These are phyloP conservation scores for Saururus chinensis DNA, from an alignment of 164 flowering plant species.

Conservation along the genomic window DNA sequence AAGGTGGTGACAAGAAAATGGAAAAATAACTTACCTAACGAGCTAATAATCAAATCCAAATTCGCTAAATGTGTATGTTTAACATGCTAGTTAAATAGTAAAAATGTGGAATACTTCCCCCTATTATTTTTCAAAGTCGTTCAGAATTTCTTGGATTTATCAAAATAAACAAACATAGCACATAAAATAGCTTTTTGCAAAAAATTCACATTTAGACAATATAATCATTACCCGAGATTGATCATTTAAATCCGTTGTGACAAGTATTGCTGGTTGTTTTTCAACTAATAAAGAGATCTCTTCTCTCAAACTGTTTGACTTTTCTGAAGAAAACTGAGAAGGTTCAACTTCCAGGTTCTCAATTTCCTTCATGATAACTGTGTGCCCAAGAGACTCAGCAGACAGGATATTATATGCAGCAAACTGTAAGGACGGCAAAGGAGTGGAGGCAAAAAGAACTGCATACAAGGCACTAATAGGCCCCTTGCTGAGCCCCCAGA, in stretches of 20 bases:
- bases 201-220: too few relatives aligned
- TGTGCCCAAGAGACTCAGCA: conserved; percentile 43
- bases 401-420: conserved; percentile 77
- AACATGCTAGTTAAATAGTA: too few relatives aligned
- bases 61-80: too few relatives aligned
- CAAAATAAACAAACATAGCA: neutral
- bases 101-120: too few relatives aligned
- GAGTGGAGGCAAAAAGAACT: conserved; percentile 59
- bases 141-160: too few relatives aligned
- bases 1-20: too few relatives aligned
- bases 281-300: conserved; percentile 61
- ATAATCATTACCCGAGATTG: conserved; percentile 38
- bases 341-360: conserved; percentile 18
- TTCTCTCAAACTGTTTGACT: conserved; percentile 41
- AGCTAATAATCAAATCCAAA: too few relatives aligned
- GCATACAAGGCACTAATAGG: conserved; percentile 78
- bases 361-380: conserved; percentile 34
- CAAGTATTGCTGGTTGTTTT: conserved; percentile 36
- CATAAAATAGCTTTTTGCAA: neutral
- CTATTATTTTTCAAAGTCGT: too few relatives aligned
- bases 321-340: conserved; percentile 27
- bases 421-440: conserved; percentile 52
- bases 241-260: conserved; percentile 51
- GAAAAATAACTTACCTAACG: too few relatives aligned
- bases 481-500: conserved; percentile 86